Evolutionary conservation across 1,284 basidiomycete genomes (phyloP), one percentile per base, ranked within the genome.

Genomic region (Lignosus rhinocerotis): DNA sequence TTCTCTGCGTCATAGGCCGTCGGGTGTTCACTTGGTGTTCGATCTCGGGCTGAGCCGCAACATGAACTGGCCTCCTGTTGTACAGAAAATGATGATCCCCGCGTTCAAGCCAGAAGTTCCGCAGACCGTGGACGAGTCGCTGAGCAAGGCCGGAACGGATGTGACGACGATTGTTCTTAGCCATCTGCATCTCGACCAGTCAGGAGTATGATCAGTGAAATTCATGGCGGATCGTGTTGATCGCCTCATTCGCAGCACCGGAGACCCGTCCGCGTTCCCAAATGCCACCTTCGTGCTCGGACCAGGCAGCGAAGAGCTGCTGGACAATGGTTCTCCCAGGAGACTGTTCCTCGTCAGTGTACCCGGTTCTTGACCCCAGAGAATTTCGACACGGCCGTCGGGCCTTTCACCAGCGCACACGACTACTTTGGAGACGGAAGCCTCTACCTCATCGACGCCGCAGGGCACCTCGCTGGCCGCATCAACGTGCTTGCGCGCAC

Each of bases 341-440:
- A 73, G 44, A 66, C 78, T 11, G 69, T 83, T n/a, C 82, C 81
- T 0, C 42, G 60, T 1, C 77, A 72, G 3, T 79, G 82, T 47
- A 80, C 78, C 0, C 57, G 64, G 33, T 77, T 73, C 63, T 65
- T 80, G 69, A 1, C 66, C 63, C 10, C 66, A 61, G 17, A 73
- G 72, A 72, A 67, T 62, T 54, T 71, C 72, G 14, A 63, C 69
- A n/a, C 51, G n/a, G 12, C 60, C 33, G 53, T 85, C 32, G 83
- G 81, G 0, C 79, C 80, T 0, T 86, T 84, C 65, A 77, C 78
- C 4, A 74, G 72, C 43, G 78, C 80, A 1, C 63, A 79, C 31
- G 83, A 87, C 71, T 79, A 77, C 61, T 83, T 79, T 61, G 77
- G 76, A 3, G 85, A 87, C 58, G 84, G 84, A 1, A 80, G 78